Evolutionary conservation across 2,329 filamentous ascomycete genomes (phyloP).

Genomic region (Periconia sp.): DNA sequence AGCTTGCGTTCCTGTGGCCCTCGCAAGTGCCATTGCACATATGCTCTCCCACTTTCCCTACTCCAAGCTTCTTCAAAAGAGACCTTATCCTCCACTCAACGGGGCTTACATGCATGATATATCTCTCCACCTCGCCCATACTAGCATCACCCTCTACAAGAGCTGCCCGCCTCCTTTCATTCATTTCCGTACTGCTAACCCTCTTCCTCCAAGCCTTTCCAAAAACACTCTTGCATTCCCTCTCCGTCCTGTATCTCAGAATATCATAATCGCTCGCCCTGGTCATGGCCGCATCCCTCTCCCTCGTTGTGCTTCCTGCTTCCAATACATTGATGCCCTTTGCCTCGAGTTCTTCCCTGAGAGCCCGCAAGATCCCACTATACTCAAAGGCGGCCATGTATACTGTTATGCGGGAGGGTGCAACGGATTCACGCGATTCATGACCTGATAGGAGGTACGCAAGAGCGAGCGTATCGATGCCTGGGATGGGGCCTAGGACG

Average conservation of each 20-base stretch:
- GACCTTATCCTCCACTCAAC: no score
- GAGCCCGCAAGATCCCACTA: background rate
- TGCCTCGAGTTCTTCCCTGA: constrained; percentile 12
- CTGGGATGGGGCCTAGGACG: constrained; percentile 28
- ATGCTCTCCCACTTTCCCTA: no score
- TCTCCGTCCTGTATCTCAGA: constrained; percentile 32
- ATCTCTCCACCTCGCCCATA: no score
- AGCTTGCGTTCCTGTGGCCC: no score
- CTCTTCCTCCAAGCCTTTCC: constrained; percentile 29
- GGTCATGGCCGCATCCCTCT: constrained; percentile 43
- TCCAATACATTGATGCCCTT: constrained; percentile 24
- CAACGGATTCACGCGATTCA: no score
- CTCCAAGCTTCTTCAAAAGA: no score
- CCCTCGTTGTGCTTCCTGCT: constrained; percentile 23
- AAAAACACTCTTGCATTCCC: constrained; percentile 35
- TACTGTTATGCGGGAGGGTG: constrained; percentile 12
- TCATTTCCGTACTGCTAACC: constrained; percentile 46
- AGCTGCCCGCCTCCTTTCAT: constrained; percentile 41
- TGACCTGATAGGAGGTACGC: constrained; percentile 28
- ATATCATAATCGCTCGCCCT: constrained; percentile 42
- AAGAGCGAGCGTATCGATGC: constrained; percentile 34
- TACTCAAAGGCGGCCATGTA: constrained; percentile 22
- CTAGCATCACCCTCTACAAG: no score
- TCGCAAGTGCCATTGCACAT: no score
- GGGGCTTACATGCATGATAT: no score